A percentile compares a stretch with the other conserved stretches of the same genome.
These are phyloP conservation scores for Fraxinus latifolia DNA, from an alignment of 305 asterid genomes.

Conservation along the genomic window DNA sequence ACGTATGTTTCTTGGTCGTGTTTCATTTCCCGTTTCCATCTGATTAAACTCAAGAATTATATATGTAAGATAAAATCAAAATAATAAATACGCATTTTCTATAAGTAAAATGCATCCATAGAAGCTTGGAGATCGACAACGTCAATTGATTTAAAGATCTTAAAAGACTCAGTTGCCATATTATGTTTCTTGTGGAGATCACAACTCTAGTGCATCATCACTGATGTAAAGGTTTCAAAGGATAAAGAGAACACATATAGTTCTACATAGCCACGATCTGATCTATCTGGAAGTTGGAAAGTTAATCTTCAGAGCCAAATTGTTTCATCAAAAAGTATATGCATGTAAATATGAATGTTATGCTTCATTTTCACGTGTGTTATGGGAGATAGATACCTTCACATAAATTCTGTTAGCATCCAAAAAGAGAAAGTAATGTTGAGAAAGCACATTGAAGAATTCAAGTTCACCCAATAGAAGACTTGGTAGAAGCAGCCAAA, in stretches of 20 bases:
- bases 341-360: background rate
- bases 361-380: background rate
- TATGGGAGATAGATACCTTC: background rate
- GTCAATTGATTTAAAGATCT: background rate
- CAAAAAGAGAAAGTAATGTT: background rate
- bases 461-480: background rate
- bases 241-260: background rate
- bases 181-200: background rate
- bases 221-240: background rate
- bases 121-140: background rate
- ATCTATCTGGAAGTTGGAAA: background rate
- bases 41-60: background rate
- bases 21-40: slow-evolving; percentile 1
- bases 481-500: slow-evolving; percentile 11
- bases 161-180: background rate
- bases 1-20: slow-evolving; percentile 5
- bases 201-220: background rate
- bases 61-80: background rate
- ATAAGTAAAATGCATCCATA: background rate
- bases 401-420: background rate
- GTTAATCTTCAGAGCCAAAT: background rate
- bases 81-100: background rate
- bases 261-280: background rate
- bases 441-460: background rate
- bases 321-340: background rate